These are phyloP conservation scores for Lasiosphaeria miniovina DNA, from an alignment of 495 filamentous ascomycete species.

Conservation along the genomic window DNA sequence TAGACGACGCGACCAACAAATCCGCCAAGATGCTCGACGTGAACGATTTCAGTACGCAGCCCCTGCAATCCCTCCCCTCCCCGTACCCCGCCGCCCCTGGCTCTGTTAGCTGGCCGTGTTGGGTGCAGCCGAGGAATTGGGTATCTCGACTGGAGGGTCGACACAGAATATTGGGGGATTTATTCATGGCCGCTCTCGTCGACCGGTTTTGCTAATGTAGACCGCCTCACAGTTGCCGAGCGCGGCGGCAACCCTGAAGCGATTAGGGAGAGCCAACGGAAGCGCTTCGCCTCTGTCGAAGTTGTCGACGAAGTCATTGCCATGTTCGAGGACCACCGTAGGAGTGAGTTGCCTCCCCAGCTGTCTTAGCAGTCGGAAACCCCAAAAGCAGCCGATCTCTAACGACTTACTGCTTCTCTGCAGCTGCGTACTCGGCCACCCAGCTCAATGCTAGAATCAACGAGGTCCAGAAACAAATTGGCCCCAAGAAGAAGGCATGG, in stretches of 20 bases:
- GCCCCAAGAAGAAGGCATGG: conserved; percentile 81
- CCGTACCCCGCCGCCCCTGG: not conserved
- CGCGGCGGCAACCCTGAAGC: conserved; percentile 83
- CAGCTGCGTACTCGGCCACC: conserved; percentile 65
- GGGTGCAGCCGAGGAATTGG: not conserved
- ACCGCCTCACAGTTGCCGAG: conserved; percentile 68
- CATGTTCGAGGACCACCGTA: conserved; percentile 82
- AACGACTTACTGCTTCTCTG: not conserved
- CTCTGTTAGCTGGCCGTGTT: too few species aligned
- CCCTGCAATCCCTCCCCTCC: not conserved
- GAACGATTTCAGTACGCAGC: conserved; percentile 36
- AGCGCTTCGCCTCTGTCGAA: conserved; percentile 73
- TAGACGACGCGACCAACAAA: not conserved
- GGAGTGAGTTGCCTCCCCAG: conserved; percentile 52
- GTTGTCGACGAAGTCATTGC: conserved; percentile 86
- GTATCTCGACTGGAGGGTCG: not conserved
- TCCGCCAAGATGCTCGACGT: conserved; percentile 35
- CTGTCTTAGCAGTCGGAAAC: not conserved
- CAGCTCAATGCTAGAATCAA: conserved; percentile 84
- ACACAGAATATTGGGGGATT: not conserved
- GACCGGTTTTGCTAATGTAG: conserved; percentile 63
- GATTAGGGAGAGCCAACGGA: conserved; percentile 85
- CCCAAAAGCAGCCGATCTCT: not conserved
- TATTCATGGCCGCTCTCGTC: not conserved
- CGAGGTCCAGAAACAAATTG: conserved; percentile 82